Base-by-base conservation (phyloP, 257 asterid genomes). In the Salvia miltiorrhiza region DNA sequence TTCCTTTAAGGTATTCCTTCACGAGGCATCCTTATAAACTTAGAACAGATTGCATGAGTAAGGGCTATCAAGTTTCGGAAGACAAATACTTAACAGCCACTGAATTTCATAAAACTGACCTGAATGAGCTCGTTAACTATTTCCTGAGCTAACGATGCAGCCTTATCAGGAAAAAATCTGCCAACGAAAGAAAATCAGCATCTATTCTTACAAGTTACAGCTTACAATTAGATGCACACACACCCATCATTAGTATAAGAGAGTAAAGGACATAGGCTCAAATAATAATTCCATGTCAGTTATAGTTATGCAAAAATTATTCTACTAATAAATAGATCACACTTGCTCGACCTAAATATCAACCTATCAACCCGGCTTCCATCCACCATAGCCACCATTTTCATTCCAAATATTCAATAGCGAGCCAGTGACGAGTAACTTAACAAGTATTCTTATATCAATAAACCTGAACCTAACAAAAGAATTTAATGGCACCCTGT, bases 151-250 rank as follows among this genome's bases (percentile, higher is more conserved):
- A 71, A 17, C 41, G 64, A 49, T 40, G 76, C 70, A 23, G 76
- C 76, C 65, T 71, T 50, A 39, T 62, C 70, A 7, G 70, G 76
- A 55, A 71, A 71, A 50, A 71, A 71, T 50, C 76, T 71, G 76
- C 13, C 1, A 62, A 71, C 26, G 21, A 61, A 60, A 37, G 12
- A 49, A 16, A 10, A 59, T 70, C 32, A 61, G 7, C 11, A 8
- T 21, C 43, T 23, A 4, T 48, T 49, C 32, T 23, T 23, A n/a
- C 32, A 35, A 48, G 35, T 35, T 58, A 16, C 13, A 26, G 5
- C 10, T n/a, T 32, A n/a, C 3, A 33, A 59, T 9, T 37, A 63
- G 7, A 30, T n/a, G 7, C 23, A 45, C 40, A 23, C 10, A 48
- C 8, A 6, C 20, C 10, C 30, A 7, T 28, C 60, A 9, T n/a